Base-by-base conservation (phyloP, 306 rosid genomes). In the Comarum palustre region DNA sequence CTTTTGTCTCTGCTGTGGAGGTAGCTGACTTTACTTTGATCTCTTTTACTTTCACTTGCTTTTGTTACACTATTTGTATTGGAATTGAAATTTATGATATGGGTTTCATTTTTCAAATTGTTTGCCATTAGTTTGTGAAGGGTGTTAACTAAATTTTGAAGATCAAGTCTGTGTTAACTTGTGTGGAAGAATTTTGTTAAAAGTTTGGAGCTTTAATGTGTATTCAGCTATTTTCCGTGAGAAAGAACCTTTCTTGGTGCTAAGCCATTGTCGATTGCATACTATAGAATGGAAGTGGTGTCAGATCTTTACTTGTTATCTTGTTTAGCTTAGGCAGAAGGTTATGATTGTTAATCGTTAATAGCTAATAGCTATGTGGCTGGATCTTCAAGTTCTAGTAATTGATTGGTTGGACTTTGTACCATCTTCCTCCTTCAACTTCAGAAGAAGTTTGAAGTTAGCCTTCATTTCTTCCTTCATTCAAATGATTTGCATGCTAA, bases 1-100 rank as follows among this genome's bases (percentile, higher is more conserved):
- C 2, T 84, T 77, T 22, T 75, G 76, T 41, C 72, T 50, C 66
- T 80, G 82, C 77, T 81, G 85, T 36, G 81, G 79, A 75, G 87
- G 87, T 84, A 63, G 48, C 24, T 69, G 2, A 5, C 69, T 54
- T 69, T 24, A 8, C 39, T 47, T 50, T 68, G 55, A 45, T 22
- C 60, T 62, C 61, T 36, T 76, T 68, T 19, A 6, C 0, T 9
- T 51, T 74, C 11, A 62, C 38, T 43, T 57, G 42, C 16, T 61
- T 45, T 17, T 34, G 59, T 17, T 45, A 43, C 47, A 4, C 8
- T n/a, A 20, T 34, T 51, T 65, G 32, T 54, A 41, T 4, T 43
- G 36, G 59, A 34, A 66, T 25, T 29, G 38, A 42, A 47, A 71
- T 51, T 39, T 64, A 22, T 43, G 32, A 29, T 62, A 12, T 79